These are phyloP conservation scores for Calonectria fujianensis DNA, from an alignment of 2,329 filamentous ascomycete species.

Conservation along the genomic window DNA sequence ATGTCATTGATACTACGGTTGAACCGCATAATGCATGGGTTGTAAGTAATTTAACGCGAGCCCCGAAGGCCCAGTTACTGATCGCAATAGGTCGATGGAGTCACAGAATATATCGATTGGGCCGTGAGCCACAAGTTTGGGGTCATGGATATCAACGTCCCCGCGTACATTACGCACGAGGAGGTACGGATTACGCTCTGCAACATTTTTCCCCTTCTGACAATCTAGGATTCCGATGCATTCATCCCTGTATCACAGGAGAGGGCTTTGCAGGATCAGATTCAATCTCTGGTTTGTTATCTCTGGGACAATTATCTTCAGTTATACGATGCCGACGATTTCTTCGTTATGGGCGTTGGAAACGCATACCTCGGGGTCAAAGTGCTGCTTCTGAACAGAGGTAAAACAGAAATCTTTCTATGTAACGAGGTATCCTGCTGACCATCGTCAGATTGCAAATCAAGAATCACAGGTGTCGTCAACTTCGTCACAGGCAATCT, in stretches of 20 bases:
- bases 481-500: constrained; percentile 88
- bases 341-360: constrained; percentile 93
- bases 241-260: constrained; percentile 68
- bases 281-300: constrained; percentile 86
- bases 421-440: constrained; percentile 30
- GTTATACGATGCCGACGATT: constrained; percentile 80
- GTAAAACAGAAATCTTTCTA: constrained; percentile 65
- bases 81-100: constrained; percentile 81
- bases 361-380: constrained; percentile 90
- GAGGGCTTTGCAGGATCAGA: constrained; percentile 73
- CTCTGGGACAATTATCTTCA: constrained; percentile 99
- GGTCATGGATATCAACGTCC: constrained; percentile 94
- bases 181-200: constrained; percentile 67
- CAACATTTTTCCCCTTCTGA: constrained; percentile 40
- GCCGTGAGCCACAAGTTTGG: constrained; percentile 84
- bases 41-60: constrained; percentile 71
- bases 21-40: constrained; percentile 92
- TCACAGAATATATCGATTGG: constrained; percentile 90
- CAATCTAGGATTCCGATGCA: constrained; percentile 67
- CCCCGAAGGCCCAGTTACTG: constrained; percentile 26
- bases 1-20: constrained; percentile 82
- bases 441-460: constrained; percentile 74
- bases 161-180: constrained; percentile 81
- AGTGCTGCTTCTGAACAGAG: constrained; percentile 85
- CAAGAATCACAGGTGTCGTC: constrained; percentile 81